Base-by-base conservation (phyloP, 805 yeast species). In the Pichia occidentalis region DNA sequence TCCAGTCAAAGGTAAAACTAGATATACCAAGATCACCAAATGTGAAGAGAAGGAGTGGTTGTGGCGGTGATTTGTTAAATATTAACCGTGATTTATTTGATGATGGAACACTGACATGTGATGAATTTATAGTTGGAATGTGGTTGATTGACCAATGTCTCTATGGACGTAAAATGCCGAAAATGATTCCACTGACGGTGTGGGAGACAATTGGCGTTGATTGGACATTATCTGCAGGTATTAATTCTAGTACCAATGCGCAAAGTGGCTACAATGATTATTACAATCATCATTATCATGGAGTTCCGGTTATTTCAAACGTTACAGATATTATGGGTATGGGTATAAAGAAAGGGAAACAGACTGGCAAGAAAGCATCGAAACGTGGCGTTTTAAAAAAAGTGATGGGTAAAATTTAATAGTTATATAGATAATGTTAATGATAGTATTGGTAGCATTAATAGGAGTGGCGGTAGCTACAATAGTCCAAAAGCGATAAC, bases 71-170 rank as follows among this genome's bases (percentile, higher is more conserved):
- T 22, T 19, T 29, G 10, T 20, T 40, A 3, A 27, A 34, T 18
- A 29, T 36, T 8, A 67, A 72, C 24, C 36, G 35, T 29, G 40
- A 46, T 80, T 21, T 85, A 86, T 86, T 73, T 81, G 50, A 65
- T 32, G 92, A 83, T 55, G 95, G 95, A 0, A 74, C 84, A 1
- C 63, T 92, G 38, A 81, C 79, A 48, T 74, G 85, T 44, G 80
- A 77, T 25, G 90, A 88, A 46, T 92, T 92, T 51, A 63, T 90
- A 23, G 90, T 88, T n/a, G 98, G 98, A 0, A 88, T 85, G 83
- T 92, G 98, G 98, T 61, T 88, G 4, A 88, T 92, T 2, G 99
- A 92, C 58, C 98, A 92, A 60, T 85, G 96, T 54, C 66, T 92
- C 11, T 92, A 90, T 55, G 98, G 98, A 0, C 68, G 95, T 27